Base-by-base conservation (phyloP, 2,329 filamentous ascomycete species). In the Dactylellina leptospora region DNA sequence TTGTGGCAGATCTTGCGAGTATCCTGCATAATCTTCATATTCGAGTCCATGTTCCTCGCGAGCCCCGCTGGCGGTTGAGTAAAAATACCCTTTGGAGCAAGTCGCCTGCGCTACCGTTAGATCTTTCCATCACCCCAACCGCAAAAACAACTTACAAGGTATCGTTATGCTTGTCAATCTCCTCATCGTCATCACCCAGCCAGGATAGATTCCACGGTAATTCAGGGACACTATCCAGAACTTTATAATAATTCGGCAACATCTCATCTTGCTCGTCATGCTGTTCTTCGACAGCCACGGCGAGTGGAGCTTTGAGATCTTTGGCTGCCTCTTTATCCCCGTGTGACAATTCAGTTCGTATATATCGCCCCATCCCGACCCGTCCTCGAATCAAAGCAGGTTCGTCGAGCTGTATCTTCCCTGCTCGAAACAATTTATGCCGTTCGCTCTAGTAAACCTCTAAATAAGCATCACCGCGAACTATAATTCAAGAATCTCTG, bases 1-100 rank as follows among this genome's bases (percentile, higher is more conserved):
- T 97, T 99, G 9, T 92, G 92, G 77, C 92, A 96, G 27, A 99
- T 85, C 79, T 97, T 97, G 76, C 95, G 86, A 0, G 95, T 99
- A 77, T 97, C 93, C 79, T 99, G 95, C 85, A 99, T 93, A 78
- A 97, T 93, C 72, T 87, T 87, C 80, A 97, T 91, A 76, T 99
- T 99, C 61, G 88, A 86, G 76, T 97, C 91, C 80, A 99, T 89
- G 78, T 89, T 93, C 76, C 87, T 87, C 0, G 90, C 84, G 33
- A 99, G 81, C 58, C 85, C 85, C 78, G 92, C 90, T 30, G 88
- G 84, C 0, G 92, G 90, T 6, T 92, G 85, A 8, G 84, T 85
- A 77, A 96, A 99, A 30, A 86, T 85, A 1, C 91, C 91, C 28
- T 86, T 83, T 0, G 90, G 90, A 11, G 96, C 85, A 68, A 96